Base-by-base conservation (phyloP, 371 early-diverging fungal genomes). In the Polyrhizophydium stewartii region DNA sequence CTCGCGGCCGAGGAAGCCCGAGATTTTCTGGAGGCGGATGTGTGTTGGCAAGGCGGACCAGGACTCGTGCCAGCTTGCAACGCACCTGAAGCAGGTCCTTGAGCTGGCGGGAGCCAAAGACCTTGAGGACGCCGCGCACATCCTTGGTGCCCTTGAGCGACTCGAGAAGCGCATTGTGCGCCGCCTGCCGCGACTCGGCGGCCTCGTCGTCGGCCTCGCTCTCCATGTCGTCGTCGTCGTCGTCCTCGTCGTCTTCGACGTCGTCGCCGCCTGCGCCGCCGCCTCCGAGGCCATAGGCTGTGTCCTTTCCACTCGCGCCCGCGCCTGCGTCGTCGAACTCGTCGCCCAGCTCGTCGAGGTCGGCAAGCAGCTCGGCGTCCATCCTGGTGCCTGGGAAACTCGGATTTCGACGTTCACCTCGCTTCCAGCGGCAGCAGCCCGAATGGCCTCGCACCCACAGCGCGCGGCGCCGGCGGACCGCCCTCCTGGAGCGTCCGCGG, bases 301-400 rank as follows among this genome's bases (percentile, higher is more conserved):
- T 19, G 45, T 3, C 45, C 24, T 5, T 24, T 6, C 19, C 67
- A n/a, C 63, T 47, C 7, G 19, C 53, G 10, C 30, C 61, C 27
- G 55, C 58, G 31, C 56, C 63, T 17, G 58, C 57, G 27, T 41
- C 45, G 19, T 66, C 62, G n/a, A n/a, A 24, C 6, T 63, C 64
- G 27, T 61, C 67, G 28, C 69, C 69, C 37, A 69, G 63, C 22
- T 74, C 76, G 25, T 79, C 79, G 60, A 79, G 59, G 45, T 79
- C 79, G 27, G 63, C 55, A 33, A 76, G 56, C 21, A 76, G 61
- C 56, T 78, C 76, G 57, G 71, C 69, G 60, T 76, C 70, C 72
- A 68, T 75, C 19, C 35, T n/a, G n/a, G n/a, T n/a, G n/a, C n/a
- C n/a, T n/a, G n/a, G n/a, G n/a, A n/a, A n/a, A n/a, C n/a, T n/a